A percentile compares a stretch with the other conserved stretches of the same genome.
These are phyloP conservation scores for Pyrenula massariospora DNA, from an alignment of 495 filamentous ascomycete genomes.

Conservation along the genomic window DNA sequence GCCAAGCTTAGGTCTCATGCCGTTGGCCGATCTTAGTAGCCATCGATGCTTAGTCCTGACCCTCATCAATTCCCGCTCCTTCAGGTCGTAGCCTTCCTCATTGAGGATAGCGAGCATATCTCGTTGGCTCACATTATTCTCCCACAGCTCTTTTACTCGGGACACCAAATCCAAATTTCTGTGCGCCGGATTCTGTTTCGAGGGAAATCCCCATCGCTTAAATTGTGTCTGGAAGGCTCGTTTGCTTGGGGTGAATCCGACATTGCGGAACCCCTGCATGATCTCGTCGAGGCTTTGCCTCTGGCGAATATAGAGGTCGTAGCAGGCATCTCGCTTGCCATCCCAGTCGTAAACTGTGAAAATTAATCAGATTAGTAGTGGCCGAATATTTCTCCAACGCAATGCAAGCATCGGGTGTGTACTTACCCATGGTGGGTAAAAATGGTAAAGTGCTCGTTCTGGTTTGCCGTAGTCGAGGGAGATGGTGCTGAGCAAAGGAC, in stretches of 20 bases:
- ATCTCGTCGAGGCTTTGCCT: slow-evolving; percentile 57
- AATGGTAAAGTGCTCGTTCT: neutral
- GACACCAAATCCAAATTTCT: slow-evolving; percentile 53
- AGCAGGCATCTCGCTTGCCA: slow-evolving; percentile 53
- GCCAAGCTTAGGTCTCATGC: slow-evolving; percentile 29
- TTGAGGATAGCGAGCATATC: slow-evolving; percentile 63
- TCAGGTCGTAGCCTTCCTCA: slow-evolving; percentile 60
- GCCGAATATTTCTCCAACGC: neutral
- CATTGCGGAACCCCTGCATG: slow-evolving; percentile 46
- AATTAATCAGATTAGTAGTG: neutral
- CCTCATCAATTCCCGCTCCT: slow-evolving; percentile 53
- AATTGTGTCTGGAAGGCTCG: slow-evolving; percentile 64
- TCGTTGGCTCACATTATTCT: slow-evolving; percentile 52
- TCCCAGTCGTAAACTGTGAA: slow-evolving; percentile 69
- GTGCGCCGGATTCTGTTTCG: slow-evolving; percentile 56
- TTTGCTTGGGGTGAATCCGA: slow-evolving; percentile 56
- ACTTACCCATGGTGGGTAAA: neutral
- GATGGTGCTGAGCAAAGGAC: neutral
- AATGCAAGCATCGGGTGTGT: neutral
- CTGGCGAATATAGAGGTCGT: slow-evolving; percentile 63
- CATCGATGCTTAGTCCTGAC: slow-evolving; percentile 54
- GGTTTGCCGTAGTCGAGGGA: neutral
- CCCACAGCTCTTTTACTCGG: slow-evolving; percentile 66
- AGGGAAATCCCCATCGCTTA: slow-evolving; percentile 67
- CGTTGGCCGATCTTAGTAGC: slow-evolving; percentile 48